Conservation (phyloP, 2,329 filamentous ascomycete genomes). For the Aspergillus ruber region DNA sequence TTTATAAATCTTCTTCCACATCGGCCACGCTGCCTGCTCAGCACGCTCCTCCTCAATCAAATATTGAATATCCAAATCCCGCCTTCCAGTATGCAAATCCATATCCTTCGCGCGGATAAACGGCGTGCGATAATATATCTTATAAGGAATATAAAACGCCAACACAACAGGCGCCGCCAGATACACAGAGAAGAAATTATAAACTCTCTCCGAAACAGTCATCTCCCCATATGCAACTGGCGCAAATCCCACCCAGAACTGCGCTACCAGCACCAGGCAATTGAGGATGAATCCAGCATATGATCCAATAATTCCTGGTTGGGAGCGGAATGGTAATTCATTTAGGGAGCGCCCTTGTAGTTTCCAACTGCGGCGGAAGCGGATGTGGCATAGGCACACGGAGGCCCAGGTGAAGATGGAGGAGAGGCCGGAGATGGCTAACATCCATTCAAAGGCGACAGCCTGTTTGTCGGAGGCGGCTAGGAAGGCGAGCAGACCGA, state of each 20-base stretch:
- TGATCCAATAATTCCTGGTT: slow-evolving; percentile 71
- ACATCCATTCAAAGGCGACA: slow-evolving; percentile 71
- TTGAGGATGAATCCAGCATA: slow-evolving; percentile 76
- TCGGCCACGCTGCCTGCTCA: slow-evolving; percentile 65
- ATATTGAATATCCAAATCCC: slow-evolving; percentile 75
- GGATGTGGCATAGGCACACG: slow-evolving; percentile 86
- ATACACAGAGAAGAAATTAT: slow-evolving; percentile 63
- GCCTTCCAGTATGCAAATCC: slow-evolving; percentile 77
- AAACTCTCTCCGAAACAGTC: slow-evolving; percentile 43
- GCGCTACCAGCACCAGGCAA: slow-evolving; percentile 65
- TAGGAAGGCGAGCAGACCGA: slow-evolving; percentile 74
- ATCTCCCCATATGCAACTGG: slow-evolving; percentile 56
- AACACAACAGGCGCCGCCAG: slow-evolving; percentile 54
- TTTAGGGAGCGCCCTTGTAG: slow-evolving; percentile 61
- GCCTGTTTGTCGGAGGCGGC: slow-evolving; percentile 57
- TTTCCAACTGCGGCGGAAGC: slow-evolving; percentile 75
- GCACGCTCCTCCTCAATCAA: slow-evolving; percentile 73
- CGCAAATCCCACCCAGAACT: slow-evolving; percentile 82
- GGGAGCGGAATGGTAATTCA: slow-evolving; percentile 74
- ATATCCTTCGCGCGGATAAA: slow-evolving; percentile 66
- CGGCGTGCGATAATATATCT: slow-evolving; percentile 64
- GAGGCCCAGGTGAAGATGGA: slow-evolving; percentile 73
- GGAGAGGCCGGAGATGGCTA: slow-evolving; percentile 65
- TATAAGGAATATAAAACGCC: slow-evolving; percentile 63
- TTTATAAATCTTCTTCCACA: slow-evolving; percentile 71